Conservation (phyloP, 192 early-diverging fungal species). For the Rhizoclosmatium globosum region DNA sequence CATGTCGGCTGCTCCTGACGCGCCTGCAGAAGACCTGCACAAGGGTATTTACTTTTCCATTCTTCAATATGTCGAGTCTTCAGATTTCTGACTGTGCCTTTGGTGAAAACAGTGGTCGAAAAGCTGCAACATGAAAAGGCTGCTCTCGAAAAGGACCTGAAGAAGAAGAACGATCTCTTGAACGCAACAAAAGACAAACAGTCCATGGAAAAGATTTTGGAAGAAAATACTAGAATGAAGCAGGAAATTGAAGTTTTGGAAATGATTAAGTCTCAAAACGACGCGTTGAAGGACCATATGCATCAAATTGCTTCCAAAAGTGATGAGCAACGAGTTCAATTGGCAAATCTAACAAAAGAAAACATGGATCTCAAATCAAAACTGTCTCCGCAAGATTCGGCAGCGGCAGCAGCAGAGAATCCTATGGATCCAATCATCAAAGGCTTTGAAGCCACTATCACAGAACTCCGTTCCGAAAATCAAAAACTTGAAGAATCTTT, state of each 20-base stretch:
- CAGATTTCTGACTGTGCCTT: too few species aligned
- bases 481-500: slow-evolving; percentile 20
- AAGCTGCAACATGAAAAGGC: slow-evolving; percentile 17
- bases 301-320: slow-evolving; percentile 44
- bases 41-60: too few species aligned
- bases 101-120: slow-evolving; percentile 26
- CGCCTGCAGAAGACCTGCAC: too few species aligned
- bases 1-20: too few species aligned
- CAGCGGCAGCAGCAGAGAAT: neutral
- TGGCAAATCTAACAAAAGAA: slow-evolving; percentile 30
- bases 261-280: slow-evolving; percentile 52
- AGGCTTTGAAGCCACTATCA: slow-evolving; percentile 32
- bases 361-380: slow-evolving; percentile 29
- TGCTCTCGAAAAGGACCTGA: slow-evolving; percentile 45
- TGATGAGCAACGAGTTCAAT: slow-evolving; percentile 38
- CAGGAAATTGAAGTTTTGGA: slow-evolving; percentile 48
- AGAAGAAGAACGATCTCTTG: slow-evolving; percentile 43
- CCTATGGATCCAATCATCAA: slow-evolving; percentile 25
- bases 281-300: slow-evolving; percentile 57
- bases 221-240: slow-evolving; percentile 45
- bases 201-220: slow-evolving; percentile 28
- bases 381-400: neutral
- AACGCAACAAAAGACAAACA: slow-evolving; percentile 43
- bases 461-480: slow-evolving; percentile 26
- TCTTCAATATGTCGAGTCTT: too few species aligned